Percentiles rank a stretch among this genome's conserved stretches.
phyloP scores from a whole-genome alignment of 2,329 filamentous ascomycete species.

The Pseudocercospora crystallina region DNA sequence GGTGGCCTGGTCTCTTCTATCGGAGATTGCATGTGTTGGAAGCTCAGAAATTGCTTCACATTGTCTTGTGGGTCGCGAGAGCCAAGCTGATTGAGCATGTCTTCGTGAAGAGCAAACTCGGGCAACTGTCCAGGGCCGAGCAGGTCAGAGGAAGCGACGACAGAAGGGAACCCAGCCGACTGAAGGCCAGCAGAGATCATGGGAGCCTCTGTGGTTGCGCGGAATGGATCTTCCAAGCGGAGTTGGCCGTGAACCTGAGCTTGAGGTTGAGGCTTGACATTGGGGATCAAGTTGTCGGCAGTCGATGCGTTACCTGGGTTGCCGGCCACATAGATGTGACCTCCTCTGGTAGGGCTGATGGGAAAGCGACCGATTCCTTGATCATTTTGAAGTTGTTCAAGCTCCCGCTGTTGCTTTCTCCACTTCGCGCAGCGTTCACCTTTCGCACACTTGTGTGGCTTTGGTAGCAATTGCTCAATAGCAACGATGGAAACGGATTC shows the following conservation, averaged over 20 bases:
- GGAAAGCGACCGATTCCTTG: slow-evolving; percentile 58
- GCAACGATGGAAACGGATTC: slow-evolving; percentile 90
- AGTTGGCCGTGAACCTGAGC: slow-evolving; percentile 16
- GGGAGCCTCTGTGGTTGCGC: slow-evolving; percentile 71
- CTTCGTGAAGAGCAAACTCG: slow-evolving; percentile 69
- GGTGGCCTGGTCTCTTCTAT: slow-evolving; percentile 57
- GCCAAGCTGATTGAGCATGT: slow-evolving; percentile 67
- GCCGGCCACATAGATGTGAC: slow-evolving; percentile 73
- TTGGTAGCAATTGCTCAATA: slow-evolving; percentile 84
- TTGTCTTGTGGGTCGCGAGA: slow-evolving; percentile 85
- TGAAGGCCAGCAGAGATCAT: slow-evolving; percentile 4
- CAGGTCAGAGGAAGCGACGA: slow-evolving; percentile 88
- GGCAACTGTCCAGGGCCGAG: slow-evolving; percentile 69
- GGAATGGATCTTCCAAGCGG: slow-evolving; percentile 39
- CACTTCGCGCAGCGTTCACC: slow-evolving; percentile 83
- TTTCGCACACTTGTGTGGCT: slow-evolving; percentile 79
- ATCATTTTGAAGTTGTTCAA: slow-evolving; percentile 72
- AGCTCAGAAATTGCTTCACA: slow-evolving; percentile 84
- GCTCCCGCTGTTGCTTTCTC: slow-evolving; percentile 74
- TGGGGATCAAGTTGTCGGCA: slow-evolving; percentile 52
- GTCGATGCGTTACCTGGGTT: slow-evolving; percentile 76
- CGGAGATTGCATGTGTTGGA: slow-evolving; percentile 67
- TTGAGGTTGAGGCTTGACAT: slow-evolving; percentile 43
- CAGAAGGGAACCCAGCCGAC: slow-evolving; percentile 56
- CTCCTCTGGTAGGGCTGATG: slow-evolving; percentile 60